Percentiles rank a stretch among this genome's conserved stretches.
These are phyloP conservation scores for Kwoniella bestiolae DNA, from an alignment of 768 basidiomycete genomes.

Conservation along the genomic window DNA sequence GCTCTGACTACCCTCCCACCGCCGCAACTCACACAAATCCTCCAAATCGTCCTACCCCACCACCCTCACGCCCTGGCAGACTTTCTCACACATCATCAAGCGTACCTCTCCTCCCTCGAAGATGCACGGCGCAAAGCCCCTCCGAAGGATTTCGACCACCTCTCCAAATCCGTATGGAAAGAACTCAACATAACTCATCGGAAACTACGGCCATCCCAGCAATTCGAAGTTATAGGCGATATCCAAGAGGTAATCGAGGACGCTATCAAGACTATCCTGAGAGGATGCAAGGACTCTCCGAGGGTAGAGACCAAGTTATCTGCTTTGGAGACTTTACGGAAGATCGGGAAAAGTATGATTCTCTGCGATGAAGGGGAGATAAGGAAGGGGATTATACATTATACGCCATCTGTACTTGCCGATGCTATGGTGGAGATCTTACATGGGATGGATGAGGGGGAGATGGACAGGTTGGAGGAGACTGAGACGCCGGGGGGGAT, in stretches of 20 bases:
- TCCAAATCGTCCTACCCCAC: background rate
- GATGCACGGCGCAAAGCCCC: conserved; percentile 8
- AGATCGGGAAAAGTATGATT: background rate
- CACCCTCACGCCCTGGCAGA: background rate
- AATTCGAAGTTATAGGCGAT: background rate
- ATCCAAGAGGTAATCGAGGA: background rate
- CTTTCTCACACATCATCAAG: background rate
- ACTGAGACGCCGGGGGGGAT: background rate
- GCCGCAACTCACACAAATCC: background rate
- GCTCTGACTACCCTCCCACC: background rate
- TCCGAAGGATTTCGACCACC: conserved; percentile 18
- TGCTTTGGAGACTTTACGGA: background rate
- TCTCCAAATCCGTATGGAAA: conserved; percentile 18
- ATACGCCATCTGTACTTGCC: background rate
- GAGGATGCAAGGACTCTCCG: background rate
- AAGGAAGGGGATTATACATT: background rate
- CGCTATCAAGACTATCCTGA: background rate
- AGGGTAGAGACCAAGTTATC: background rate
- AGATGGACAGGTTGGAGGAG: background rate
- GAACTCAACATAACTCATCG: conserved; percentile 10
- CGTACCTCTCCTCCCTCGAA: background rate
- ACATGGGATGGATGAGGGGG: background rate
- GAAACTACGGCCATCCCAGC: background rate
- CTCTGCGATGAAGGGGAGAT: background rate
- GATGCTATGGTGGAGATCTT: background rate